Evolutionary conservation across 805 yeast genomes (phyloP).

Genomic region (Metschnikowia lunata): DNA sequence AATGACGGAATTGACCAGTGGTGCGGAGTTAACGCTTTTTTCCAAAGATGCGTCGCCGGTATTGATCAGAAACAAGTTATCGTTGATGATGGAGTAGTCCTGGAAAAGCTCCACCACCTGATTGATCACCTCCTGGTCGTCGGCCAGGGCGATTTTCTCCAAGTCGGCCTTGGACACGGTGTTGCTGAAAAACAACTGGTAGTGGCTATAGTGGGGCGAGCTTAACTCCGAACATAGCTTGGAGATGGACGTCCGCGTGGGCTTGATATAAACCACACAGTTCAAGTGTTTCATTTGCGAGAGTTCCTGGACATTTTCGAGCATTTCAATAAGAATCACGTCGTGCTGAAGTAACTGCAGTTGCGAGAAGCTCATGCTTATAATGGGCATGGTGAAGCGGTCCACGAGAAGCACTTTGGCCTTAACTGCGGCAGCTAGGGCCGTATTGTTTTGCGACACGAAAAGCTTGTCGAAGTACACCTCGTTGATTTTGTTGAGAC

Average conservation of each 20-base stretch:
- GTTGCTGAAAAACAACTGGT: conserved; percentile 77
- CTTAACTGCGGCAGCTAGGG: conserved; percentile 23
- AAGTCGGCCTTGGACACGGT: conserved; percentile 68
- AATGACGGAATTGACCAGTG: conserved; percentile 23
- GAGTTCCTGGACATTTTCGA: conserved; percentile 57
- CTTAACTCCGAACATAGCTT: conserved; percentile 61
- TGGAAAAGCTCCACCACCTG: conserved; percentile 80
- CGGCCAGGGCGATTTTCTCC: conserved; percentile 87
- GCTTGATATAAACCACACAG: conserved; percentile 76
- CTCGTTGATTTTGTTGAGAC: conserved; percentile 17
- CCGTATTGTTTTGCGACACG: conserved; percentile 15
- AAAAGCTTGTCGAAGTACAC: conserved; percentile 19
- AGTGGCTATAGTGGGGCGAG: conserved; percentile 74
- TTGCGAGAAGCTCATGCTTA: conserved; percentile 89
- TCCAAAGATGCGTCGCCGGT: conserved; percentile 19
- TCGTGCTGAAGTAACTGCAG: conserved; percentile 77
- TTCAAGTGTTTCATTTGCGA: conserved; percentile 61
- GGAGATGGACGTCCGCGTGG: conserved; percentile 60
- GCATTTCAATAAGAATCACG: conserved; percentile 70
- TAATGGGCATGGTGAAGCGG: conserved; percentile 69
- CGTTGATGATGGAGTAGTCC: conserved; percentile 74
- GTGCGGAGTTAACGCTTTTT: conserved; percentile 16
- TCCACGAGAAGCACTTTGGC: conserved; percentile 80
- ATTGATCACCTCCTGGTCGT: conserved; percentile 74
- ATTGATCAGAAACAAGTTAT: conserved; percentile 50